These are phyloP conservation scores for Entomortierella lignicola DNA, from an alignment of 192 early-diverging fungal genomes.

Conservation along the genomic window DNA sequence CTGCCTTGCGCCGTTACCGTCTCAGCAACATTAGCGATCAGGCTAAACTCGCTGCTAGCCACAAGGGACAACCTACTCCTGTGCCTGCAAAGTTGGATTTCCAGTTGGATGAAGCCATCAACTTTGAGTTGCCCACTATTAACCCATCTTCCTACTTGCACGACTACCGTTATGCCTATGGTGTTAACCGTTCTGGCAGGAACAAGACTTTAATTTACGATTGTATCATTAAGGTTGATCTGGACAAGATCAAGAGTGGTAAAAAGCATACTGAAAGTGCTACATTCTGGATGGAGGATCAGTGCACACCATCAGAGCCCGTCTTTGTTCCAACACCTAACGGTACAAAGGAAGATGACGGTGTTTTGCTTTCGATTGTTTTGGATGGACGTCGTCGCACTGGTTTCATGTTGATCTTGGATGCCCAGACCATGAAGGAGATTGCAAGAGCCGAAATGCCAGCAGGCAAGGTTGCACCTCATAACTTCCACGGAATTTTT, in stretches of 20 bases:
- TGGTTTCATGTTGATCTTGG: conserved; percentile 60
- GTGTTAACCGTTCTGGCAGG: conserved; percentile 38
- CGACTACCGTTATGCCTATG: conserved; percentile 50
- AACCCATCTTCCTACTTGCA: conserved; percentile 22
- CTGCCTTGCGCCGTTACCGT: conserved; percentile 32
- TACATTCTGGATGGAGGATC: conserved; percentile 51
- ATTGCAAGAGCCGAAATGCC: conserved; percentile 58
- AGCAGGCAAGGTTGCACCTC: conserved; percentile 46
- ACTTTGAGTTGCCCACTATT: conserved; percentile 48
- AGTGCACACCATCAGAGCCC: conserved; percentile 62
- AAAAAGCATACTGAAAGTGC: conserved; percentile 12
- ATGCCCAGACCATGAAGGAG: conserved; percentile 62
- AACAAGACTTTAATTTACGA: conserved; percentile 38
- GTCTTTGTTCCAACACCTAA: conserved; percentile 66
- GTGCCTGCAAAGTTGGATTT: conserved; percentile 34
- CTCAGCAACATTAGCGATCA: conserved; percentile 31
- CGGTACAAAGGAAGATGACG: conserved; percentile 63
- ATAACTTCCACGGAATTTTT: conserved; percentile 65
- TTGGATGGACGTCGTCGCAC: conserved; percentile 47
- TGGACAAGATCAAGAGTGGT: conserved; percentile 30
- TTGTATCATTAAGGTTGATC: conserved; percentile 48
- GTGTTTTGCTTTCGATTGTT: conserved; percentile 64
- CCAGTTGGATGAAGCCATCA: conserved; percentile 29
- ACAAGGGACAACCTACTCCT: conserved; percentile 11
- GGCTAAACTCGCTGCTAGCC: conserved; percentile 8